Base-by-base conservation (phyloP, 306 rosid genomes). In the Begonia peltatifolia region DNA sequence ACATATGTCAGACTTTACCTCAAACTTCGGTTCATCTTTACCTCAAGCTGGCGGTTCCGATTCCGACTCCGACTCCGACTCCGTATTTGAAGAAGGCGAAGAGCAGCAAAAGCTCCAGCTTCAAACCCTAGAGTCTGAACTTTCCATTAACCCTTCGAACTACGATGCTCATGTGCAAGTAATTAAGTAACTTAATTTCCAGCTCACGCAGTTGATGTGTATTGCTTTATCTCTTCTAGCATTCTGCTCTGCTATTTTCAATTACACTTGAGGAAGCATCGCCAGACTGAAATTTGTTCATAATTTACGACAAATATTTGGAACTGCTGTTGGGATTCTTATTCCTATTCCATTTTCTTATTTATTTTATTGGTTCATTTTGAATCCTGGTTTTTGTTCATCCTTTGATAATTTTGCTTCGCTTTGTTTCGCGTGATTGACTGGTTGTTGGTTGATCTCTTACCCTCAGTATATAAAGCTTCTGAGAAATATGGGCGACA, bases 111-210 rank as follows among this genome's bases (percentile, higher is more conserved):
- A 79, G 5, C 69, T 68, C 38, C 76, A 72, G 62, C 75, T 89
- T n/a, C 74, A 80, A 65, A 58, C 79, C 52, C 78, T 89, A 10
- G 71, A 68, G 49, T 58, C 73, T 18, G 77, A 80, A 64, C 95
- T 89, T 25, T 67, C 79, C 46, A 42, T 70, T 52, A 78, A 89
- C 47, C 87, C 97, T 63, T 70, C 68, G 50, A 72, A 80, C 71
- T 89, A 89, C 70, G 90, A 84, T 44, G 57, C 80, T 67, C 81
- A 84, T 53, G 71, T 74, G 52, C 84, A 79, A 71, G 90, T 83
- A 56, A 55, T 48, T 6, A 47, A 25, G 5, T 18, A 17, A 11
- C 3, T 10, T 10, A 44, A 11, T 44, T 44, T 44, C 48, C 12
- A 44, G 48, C 14, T 44, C 14, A 10, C 48, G n/a, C 6, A 22